Evolutionary conservation across 768 basidiomycete genomes (phyloP), one percentile per base, ranked within the genome.

Genomic region (Pholiota microspora): DNA sequence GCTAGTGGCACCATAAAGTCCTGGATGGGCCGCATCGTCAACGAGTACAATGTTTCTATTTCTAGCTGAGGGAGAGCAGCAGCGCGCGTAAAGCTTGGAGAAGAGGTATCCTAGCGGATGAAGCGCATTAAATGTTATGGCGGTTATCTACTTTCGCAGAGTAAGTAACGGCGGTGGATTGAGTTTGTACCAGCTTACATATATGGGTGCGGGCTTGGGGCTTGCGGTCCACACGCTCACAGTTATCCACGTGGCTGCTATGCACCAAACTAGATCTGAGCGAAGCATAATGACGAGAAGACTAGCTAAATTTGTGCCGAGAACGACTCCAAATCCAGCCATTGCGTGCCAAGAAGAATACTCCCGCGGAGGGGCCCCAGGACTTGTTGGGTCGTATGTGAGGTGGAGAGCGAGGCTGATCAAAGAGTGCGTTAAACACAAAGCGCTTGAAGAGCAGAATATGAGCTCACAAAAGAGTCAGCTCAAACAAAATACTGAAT

Each of bases 221-320:
- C 73, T 64, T 3, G 74, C 71, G 21, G 70, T 67, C 84, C 85
- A 89, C 4, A 92, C 71, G 59, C 83, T 82, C 18, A 85, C 73
- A 55, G 83, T 83, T 18, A 88, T 77, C 89, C 89, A 92, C 0
- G 82, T 84, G 0, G 88, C 84, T 0, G 86, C 86, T 12, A 85
- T 74, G 31, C 84, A 83, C 87, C 88, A 91, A 0, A 91, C 85
- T 46, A 92, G 69, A 61, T 92, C 91, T 2, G 79, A 72, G 1
- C 84, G 73, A 1, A 80, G n/a, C 2, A 78, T 61, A 32, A 90
- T 67, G 27, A 88, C 77, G 31, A 84, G 29, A 0, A 89, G 61
- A 2, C 81, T 81, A 55, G 82, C 53, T 38, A 82, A 32, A 64
- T 95, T 92, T 3, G 85, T 82, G 7, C 76, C 76, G 7, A 86